Evolutionary conservation across 2,329 filamentous ascomycete genomes (phyloP).

Genomic region (Cryphonectria nitschkei): DNA sequence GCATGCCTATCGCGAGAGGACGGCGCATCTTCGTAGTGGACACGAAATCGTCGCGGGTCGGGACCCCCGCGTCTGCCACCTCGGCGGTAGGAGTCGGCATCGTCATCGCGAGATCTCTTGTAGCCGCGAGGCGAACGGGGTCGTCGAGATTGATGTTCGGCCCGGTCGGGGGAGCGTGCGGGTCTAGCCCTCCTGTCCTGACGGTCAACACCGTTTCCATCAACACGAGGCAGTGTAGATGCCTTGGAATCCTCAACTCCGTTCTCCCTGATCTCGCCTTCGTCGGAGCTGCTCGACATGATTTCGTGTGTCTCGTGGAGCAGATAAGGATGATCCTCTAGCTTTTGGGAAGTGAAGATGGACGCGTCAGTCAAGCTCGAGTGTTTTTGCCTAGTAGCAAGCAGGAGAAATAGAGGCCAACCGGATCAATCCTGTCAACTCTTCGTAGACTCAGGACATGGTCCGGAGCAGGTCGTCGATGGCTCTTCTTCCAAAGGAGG

Average conservation of each 20-base stretch:
- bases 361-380: slow-evolving; percentile 32
- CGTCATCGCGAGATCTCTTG: slow-evolving; percentile 70
- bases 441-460: slow-evolving; percentile 33
- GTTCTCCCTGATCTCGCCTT: slow-evolving; percentile 84
- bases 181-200: slow-evolving; percentile 75
- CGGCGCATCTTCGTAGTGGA: slow-evolving; percentile 63
- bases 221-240: slow-evolving; percentile 79
- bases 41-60: slow-evolving; percentile 64
- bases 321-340: slow-evolving; percentile 27
- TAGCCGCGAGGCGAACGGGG: slow-evolving; percentile 66
- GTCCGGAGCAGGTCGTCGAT: slow-evolving; percentile 17
- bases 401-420: slow-evolving; percentile 34
- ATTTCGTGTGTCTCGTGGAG: slow-evolving; percentile 17
- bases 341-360: slow-evolving; percentile 16
- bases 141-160: slow-evolving; percentile 50
- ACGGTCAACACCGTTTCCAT: slow-evolving; percentile 89
- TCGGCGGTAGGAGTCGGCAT: slow-evolving; percentile 54
- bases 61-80: slow-evolving; percentile 45
- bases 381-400: slow-evolving; percentile 19
- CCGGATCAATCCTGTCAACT: slow-evolving; percentile 38
- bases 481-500: background rate
- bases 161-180: slow-evolving; percentile 59
- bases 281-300: slow-evolving; percentile 69
- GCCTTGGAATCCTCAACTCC: slow-evolving; percentile 72
- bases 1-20: slow-evolving; percentile 51